Conservation (phyloP, 768 basidiomycete species). For the Boletus fagicola region DNA sequence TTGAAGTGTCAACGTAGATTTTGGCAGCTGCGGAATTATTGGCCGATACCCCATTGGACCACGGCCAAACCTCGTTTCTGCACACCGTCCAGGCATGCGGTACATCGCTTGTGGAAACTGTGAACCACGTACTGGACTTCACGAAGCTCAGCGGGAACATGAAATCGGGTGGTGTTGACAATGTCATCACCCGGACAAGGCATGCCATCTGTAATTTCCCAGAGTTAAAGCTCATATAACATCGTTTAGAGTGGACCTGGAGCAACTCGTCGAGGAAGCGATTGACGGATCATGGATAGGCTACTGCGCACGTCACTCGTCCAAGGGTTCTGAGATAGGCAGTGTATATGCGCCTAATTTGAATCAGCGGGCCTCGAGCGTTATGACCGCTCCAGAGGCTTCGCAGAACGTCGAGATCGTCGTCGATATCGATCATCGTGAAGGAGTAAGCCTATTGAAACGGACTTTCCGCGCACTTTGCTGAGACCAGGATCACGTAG, state of each 20-base stretch:
- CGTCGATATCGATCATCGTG: slow-evolving; percentile 76
- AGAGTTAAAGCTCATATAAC: neutral
- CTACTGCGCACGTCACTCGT: slow-evolving; percentile 73
- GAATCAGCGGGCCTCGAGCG: slow-evolving; percentile 44
- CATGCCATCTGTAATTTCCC: slow-evolving; percentile 33
- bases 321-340: slow-evolving; percentile 79
- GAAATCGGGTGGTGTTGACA: slow-evolving; percentile 75
- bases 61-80: slow-evolving; percentile 81
- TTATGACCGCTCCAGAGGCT: slow-evolving; percentile 35
- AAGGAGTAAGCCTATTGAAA: slow-evolving; percentile 48
- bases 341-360: slow-evolving; percentile 82
- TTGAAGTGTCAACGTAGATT: slow-evolving; percentile 47
- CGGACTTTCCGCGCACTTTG: neutral
- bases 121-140: slow-evolving; percentile 95
- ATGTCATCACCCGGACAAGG: slow-evolving; percentile 67
- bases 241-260: slow-evolving; percentile 59
- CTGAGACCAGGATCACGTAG: slow-evolving; percentile 38
- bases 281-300: slow-evolving; percentile 96
- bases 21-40: slow-evolving; percentile 91
- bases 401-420: slow-evolving; percentile 75
- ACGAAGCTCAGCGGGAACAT: slow-evolving; percentile 89
- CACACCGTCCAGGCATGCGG: slow-evolving; percentile 95
- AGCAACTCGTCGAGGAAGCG: slow-evolving; percentile 83
- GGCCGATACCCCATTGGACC: slow-evolving; percentile 75
- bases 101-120: slow-evolving; percentile 93